Percentiles rank a stretch among this genome's conserved stretches.
phyloP scores from a whole-genome alignment of 2,329 filamentous ascomycete genomes.

The Penicillium fuscoglaucum region DNA sequence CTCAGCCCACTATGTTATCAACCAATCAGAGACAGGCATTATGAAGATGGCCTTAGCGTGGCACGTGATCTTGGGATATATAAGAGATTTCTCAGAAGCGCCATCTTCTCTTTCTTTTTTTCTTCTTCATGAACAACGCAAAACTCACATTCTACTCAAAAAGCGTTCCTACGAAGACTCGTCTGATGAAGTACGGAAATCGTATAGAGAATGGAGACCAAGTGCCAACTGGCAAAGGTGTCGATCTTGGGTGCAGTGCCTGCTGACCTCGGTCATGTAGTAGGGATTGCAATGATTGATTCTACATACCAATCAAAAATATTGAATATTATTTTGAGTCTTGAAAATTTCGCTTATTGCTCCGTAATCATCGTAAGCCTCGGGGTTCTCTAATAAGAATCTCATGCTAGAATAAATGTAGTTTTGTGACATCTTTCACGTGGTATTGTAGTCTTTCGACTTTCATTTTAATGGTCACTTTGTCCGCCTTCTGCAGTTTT shows the following conservation, averaged over 20 bases:
- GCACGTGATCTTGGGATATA: constrained; percentile 22
- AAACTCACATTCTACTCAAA: constrained; percentile 54
- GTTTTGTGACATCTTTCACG: too few species aligned
- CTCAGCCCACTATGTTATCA: background rate
- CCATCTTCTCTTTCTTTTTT: constrained; percentile 36
- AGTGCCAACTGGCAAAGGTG: constrained; percentile 39
- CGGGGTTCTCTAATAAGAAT: background rate
- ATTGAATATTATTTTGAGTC: constrained; percentile 4
- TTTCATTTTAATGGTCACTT: too few species aligned
- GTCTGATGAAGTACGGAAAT: constrained; percentile 60
- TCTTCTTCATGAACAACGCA: constrained; percentile 58
- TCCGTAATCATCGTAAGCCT: background rate
- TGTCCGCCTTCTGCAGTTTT: too few species aligned
- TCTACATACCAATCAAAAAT: constrained; percentile 43
- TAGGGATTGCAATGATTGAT: constrained; percentile 61
- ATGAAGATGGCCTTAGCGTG: background rate
- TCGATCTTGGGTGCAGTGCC: constrained; percentile 62
- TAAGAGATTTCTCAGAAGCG: constrained; percentile 19
- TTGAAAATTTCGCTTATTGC: background rate
- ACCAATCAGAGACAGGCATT: background rate
- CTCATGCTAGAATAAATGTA: too few species aligned
- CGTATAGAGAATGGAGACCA: constrained; percentile 58
- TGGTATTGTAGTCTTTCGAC: too few species aligned
- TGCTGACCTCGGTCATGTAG: constrained; percentile 47
- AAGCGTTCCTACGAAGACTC: constrained; percentile 59